Evolutionary conservation across 2,329 filamentous ascomycete species (phyloP).

Genomic region (Cadophora gregata): DNA sequence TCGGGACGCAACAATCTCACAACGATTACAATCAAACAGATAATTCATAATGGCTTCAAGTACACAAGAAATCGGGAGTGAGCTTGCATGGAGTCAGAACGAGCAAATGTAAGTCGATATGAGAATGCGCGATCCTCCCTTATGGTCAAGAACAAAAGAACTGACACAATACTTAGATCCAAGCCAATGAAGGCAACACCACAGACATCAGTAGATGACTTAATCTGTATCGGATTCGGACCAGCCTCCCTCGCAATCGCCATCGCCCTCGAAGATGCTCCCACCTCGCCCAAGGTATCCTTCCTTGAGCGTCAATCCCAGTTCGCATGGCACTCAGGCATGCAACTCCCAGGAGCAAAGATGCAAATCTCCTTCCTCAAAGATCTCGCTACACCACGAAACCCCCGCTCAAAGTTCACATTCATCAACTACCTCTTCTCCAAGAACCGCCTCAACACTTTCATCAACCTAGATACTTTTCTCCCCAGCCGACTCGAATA

Average conservation of each 20-base stretch:
- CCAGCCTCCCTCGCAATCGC: slow-evolving; percentile 87
- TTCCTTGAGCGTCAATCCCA: slow-evolving; percentile 85
- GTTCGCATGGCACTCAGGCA: slow-evolving; percentile 94
- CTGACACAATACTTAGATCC: not conserved
- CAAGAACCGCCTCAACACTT: slow-evolving; percentile 82
- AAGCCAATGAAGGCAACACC: not conserved
- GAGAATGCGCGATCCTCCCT: not conserved
- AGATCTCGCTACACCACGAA: slow-evolving; percentile 86
- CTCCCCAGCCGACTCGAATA: slow-evolving; percentile 86
- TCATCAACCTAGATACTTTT: slow-evolving; percentile 90
- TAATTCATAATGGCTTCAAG: not conserved
- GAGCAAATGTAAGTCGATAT: not conserved
- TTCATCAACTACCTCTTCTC: slow-evolving; percentile 93
- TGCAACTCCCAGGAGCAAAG: slow-evolving; percentile 89
- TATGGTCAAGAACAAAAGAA: not conserved
- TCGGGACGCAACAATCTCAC: not conserved
- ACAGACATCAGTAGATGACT: slow-evolving; percentile 15
- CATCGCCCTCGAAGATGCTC: slow-evolving; percentile 79
- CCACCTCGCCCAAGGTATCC: slow-evolving; percentile 70
- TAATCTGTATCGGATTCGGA: slow-evolving; percentile 85
- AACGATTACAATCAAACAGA: not conserved
- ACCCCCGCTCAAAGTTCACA: slow-evolving; percentile 90
- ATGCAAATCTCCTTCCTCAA: slow-evolving; percentile 99
- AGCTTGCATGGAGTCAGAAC: slow-evolving; percentile 1
- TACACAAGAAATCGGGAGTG: slow-evolving; percentile 10